Base-by-base conservation (phyloP, 2,329 filamentous ascomycete genomes). In the Magnaporthiopsis rhizophila region DNA sequence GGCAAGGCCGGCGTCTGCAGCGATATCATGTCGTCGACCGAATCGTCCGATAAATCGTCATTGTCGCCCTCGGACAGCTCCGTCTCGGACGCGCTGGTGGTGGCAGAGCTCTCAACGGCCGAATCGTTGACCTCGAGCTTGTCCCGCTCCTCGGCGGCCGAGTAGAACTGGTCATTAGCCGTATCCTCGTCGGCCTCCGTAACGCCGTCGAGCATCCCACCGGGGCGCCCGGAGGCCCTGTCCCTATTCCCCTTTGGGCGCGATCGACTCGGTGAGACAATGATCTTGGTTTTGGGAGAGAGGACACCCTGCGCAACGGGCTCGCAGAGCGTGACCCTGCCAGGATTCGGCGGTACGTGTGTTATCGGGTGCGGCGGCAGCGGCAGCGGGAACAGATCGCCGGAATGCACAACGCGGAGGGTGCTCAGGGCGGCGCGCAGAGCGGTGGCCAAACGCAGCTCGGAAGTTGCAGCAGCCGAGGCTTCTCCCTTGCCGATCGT, bases 11-110 rank as follows among this genome's bases (percentile, higher is more conserved):
- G 94, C 0, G 89, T 88, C 68, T 89, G 88, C 38, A 98, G 81
- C 4, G 92, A 96, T 63, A 98, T 97, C 83, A 97, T 91, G 66
- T 97, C 92, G 68, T 97, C 93, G 79, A 92, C 84, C 0, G 91
- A 95, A 72, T 97, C 94, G 74, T 97, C 93, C 0, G 94, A 97
- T 21, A 94, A 80, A 9, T 83, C 80, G 69, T 94, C 45, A n/a
- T 89, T 87, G 64, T 90, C 87, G 6, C 82, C 86, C 2, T 86
- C 88, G 11, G 84, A 74, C 66, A 90, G 86, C 65, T 85, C 82
- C 1, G 85, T 86, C 70, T 90, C 89, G 2, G 71, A 71, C 18
- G 65, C 69, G 36, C 62, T 63, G 6, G 62, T 63, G 30, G 84
- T 86, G 9, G 79, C 77, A 0, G 81, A 80, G 64, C 83, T 84